Evolutionary conservation across 2,329 filamentous ascomycete species (phyloP), one percentile per base, ranked within the genome.

Genomic region (Monilinia polystroma): DNA sequence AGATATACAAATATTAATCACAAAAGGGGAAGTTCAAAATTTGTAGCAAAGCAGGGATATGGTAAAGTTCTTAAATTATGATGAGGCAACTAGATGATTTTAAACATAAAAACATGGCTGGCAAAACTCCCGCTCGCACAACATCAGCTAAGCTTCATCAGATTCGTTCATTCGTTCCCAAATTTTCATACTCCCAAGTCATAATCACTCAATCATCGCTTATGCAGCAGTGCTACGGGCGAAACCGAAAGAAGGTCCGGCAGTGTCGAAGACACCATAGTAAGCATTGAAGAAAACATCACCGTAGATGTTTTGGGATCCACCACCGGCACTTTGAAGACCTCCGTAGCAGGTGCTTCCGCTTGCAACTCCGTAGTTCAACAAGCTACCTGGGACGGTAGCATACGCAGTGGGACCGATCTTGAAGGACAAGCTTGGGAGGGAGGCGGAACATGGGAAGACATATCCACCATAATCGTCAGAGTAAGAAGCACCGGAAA

Each of bases 261-360:
- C 56, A 26, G 64, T 35, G 67, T 74, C 69, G 58, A 76, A 76
- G 26, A 76, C 68, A 57, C 71, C 73, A 47, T 75, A 75, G 59
- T 72, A 71, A 62, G 73, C 72, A 62, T 76, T 76, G 58, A 76
- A 75, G 63, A 76, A 76, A 7, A 75, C 71, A 67, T 76, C 75
- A 49, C 75, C 75, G 57, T 75, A 76, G 45, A 76, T 74, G 59
- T 72, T 72, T 56, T 74, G 71, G 10, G 12, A 66, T n/a, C 73
- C 72, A 49, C 65, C 56, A 20, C 75, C 75, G 8, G 72, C 71
- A 55, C 70, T 71, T 68, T 80, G 79, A 47, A 80, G 41, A 47
- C 75, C 72, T 45, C 79, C 79, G 66, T 74, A 80, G 70, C 79
- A 80, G 26, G 58, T 68, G 35, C 11, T 68, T 59, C 60, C 72